Evolutionary conservation across 768 basidiomycete genomes (phyloP).

Genomic region (Suillus discolor): DNA sequence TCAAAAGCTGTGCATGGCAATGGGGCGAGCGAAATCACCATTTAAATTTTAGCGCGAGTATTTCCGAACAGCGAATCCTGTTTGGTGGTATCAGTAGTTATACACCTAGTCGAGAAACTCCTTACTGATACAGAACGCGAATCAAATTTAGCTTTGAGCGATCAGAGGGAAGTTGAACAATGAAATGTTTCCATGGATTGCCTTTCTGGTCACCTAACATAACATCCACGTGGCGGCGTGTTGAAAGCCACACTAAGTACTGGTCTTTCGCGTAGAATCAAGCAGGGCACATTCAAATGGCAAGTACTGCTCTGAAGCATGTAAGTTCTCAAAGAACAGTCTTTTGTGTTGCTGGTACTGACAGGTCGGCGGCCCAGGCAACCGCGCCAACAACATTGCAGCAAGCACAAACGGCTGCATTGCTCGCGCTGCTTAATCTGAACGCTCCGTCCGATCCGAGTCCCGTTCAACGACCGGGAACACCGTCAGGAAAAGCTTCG

Average conservation of each 20-base stretch:
- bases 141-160: background rate
- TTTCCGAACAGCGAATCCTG: background rate
- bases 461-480: slow-evolving; percentile 19
- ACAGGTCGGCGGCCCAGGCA: slow-evolving; percentile 35
- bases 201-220: slow-evolving; percentile 8
- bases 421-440: slow-evolving; percentile 86
- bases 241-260: background rate
- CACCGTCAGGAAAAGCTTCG: slow-evolving; percentile 38
- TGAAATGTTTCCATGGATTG: background rate
- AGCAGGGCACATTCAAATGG: slow-evolving; percentile 32
- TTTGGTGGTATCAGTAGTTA: background rate
- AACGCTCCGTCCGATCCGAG: slow-evolving; percentile 39
- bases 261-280: background rate
- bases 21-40: too few relatives aligned
- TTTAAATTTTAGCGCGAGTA: too few relatives aligned
- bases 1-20: background rate
- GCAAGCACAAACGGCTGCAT: slow-evolving; percentile 83
- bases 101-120: background rate
- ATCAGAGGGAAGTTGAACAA: background rate
- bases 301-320: slow-evolving; percentile 48
- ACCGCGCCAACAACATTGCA: slow-evolving; percentile 68
- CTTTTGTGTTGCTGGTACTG: slow-evolving; percentile 20
- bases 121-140: background rate
- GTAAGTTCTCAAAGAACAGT: slow-evolving; percentile 28
- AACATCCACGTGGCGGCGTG: slow-evolving; percentile 11